Base-by-base conservation (phyloP, 2,329 filamentous ascomycete species). In the Bretziella fagacearum region DNA sequence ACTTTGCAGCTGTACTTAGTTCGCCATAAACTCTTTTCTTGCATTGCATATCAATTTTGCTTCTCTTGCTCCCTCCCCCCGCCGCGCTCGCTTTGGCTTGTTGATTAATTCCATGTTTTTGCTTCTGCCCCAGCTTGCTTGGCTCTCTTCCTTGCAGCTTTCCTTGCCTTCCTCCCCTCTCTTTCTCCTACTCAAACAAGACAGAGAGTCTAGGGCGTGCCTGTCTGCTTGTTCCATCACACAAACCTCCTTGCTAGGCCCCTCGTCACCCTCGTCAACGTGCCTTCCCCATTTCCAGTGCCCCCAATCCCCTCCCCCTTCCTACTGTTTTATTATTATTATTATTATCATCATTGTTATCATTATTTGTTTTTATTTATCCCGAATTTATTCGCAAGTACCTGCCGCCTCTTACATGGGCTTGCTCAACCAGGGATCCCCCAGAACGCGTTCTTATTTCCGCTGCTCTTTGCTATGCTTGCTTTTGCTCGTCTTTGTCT, bases 231-330 rank as follows among this genome's bases (percentile, higher is more conserved):
- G 18, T 15, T 35, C 44, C 36, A 46, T 46, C 25, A 39, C 35
- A 39, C 18, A 39, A 25, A 48, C 41, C 46, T 48, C 46, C 46
- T 48, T n/a, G 46, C 18, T 18, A 44, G 39, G 46, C 29, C 39
- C 46, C 46, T 48, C 40, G 39, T 48, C 39, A 22, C 41, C 30
- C 33, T 48, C 26, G 15, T 44, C 27, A 32, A 22, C 17, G 18
- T 23, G 17, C 25, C 25, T 44, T 22, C 7, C 2, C n/a, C 15
- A 15, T 30, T 13, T 23, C 23, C 22, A 11, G 18, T 41, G 25
- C 13, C 39, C 13, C 7, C 20, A 10, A 13, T 10, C 26, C 10
- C 26, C 3, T 17, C 41, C 20, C 32, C 41, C 26, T 44, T 22
- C 41, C 25, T 27, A 18, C 37, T 46, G 23, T 22, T 13, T 37